These are phyloP conservation scores for Morella rubra DNA, from an alignment of 306 rosid species.

Conservation along the genomic window DNA sequence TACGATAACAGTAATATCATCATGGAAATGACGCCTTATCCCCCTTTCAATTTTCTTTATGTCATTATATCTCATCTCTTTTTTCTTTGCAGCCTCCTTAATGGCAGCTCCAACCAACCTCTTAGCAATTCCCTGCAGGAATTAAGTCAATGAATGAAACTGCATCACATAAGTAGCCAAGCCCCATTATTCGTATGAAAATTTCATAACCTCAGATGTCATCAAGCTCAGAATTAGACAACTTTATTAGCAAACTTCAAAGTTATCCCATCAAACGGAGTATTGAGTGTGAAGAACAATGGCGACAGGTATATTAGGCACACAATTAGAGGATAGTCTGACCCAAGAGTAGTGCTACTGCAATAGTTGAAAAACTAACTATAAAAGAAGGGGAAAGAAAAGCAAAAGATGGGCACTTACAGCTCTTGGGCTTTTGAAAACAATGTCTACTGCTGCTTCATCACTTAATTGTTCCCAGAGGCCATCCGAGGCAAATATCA, in stretches of 20 bases:
- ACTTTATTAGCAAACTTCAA: background rate
- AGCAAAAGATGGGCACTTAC: slow-evolving; percentile 51
- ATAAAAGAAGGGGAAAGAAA: background rate
- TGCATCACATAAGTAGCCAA: background rate
- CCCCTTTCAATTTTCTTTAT: slow-evolving; percentile 82
- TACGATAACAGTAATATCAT: slow-evolving; percentile 86
- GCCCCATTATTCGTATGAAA: background rate
- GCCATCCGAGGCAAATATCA: slow-evolving; percentile 97
- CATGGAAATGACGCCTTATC: slow-evolving; percentile 83
- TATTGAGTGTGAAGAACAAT: background rate
- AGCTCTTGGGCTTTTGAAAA: slow-evolving; percentile 80
- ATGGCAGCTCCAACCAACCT: slow-evolving; percentile 86
- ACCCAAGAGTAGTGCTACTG: background rate
- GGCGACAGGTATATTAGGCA: no score
- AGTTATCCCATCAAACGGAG: background rate
- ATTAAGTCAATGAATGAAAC: slow-evolving; percentile 21
- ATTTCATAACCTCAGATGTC: background rate
- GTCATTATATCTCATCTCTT: slow-evolving; percentile 88
- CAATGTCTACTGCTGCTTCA: slow-evolving; percentile 82
- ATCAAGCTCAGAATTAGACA: background rate
- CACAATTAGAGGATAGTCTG: background rate
- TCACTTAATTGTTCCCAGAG: slow-evolving; percentile 97
- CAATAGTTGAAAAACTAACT: background rate
- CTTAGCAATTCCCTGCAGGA: slow-evolving; percentile 87
- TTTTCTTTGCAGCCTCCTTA: slow-evolving; percentile 81